Percentiles rank a stretch among this genome's conserved stretches.
These are phyloP conservation scores for Calonectria crousiana DNA, from an alignment of 2,329 filamentous ascomycete genomes.

Conservation along the genomic window DNA sequence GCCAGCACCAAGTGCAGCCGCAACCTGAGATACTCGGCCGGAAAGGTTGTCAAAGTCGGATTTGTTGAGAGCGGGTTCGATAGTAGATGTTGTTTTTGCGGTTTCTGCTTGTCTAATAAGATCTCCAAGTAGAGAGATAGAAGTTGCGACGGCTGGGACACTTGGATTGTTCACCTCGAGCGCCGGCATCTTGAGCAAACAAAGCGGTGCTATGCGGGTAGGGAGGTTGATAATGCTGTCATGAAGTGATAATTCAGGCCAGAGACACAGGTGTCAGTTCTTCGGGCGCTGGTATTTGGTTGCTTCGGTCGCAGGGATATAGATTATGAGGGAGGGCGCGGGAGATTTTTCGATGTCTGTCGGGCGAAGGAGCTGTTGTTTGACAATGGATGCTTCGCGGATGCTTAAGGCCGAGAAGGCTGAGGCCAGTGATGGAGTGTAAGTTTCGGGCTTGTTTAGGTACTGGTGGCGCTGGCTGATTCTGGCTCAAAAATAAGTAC, in stretches of 20 bases:
- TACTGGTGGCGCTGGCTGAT: constrained; percentile 3
- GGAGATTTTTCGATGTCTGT: neutral
- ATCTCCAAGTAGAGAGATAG: constrained; percentile 65
- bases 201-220: constrained; percentile 20
- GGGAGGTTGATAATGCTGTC: constrained; percentile 26
- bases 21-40: constrained; percentile 55
- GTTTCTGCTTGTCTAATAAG: constrained; percentile 70
- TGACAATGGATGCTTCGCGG: neutral
- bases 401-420: constrained; percentile 38
- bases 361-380: neutral
- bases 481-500: constrained; percentile 24
- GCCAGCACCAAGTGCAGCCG: constrained; percentile 43
- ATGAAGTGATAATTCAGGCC: constrained; percentile 5
- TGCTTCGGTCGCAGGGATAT: neutral
- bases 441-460: constrained; percentile 14
- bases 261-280: no score
- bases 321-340: neutral
- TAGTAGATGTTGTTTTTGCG: constrained; percentile 68
- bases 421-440: constrained; percentile 26
- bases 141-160: constrained; percentile 65
- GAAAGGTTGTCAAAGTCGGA: constrained; percentile 69
- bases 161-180: constrained; percentile 59
- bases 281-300: neutral
- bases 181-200: constrained; percentile 61
- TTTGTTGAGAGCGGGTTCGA: constrained; percentile 83